phyloP scores from a whole-genome alignment of 805 yeast genomes.

The Nakazawaea ishiwadae region DNA sequence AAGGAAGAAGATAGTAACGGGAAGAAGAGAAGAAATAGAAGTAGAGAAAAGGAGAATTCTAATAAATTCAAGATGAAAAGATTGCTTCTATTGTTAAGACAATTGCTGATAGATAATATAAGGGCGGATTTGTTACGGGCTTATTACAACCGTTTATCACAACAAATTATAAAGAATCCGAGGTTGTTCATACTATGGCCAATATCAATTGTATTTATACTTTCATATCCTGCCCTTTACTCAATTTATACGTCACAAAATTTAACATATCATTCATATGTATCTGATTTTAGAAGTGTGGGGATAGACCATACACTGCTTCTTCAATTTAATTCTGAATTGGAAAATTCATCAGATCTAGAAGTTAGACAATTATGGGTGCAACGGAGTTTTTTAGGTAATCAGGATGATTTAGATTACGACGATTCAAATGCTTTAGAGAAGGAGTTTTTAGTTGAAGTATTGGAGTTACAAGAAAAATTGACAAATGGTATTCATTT shows the following conservation, averaged over 20 bases:
- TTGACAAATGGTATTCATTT: conserved; percentile 22
- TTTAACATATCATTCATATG: conserved; percentile 10
- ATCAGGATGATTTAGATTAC: conserved; percentile 15
- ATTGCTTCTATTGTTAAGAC: conserved; percentile 1
- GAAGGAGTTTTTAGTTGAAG: conserved; percentile 31
- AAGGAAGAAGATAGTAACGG: background rate
- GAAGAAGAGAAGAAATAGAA: no score
- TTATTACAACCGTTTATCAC: conserved; percentile 20
- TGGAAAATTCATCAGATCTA: conserved; percentile 16
- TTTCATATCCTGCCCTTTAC: conserved; percentile 46
- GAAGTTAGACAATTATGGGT: conserved; percentile 30
- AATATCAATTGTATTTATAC: conserved; percentile 36
- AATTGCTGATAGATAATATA: background rate
- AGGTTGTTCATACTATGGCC: conserved; percentile 44
- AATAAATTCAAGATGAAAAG: conserved; percentile 6
- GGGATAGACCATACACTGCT: conserved; percentile 1
- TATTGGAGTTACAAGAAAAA: conserved; percentile 28
- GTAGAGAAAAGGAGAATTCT: no score
- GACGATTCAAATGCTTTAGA: conserved; percentile 25
- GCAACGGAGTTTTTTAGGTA: conserved; percentile 20
- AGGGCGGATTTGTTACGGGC: background rate
- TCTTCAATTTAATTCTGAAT: conserved; percentile 11
- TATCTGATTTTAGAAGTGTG: conserved; percentile 16
- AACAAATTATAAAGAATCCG: conserved; percentile 31
- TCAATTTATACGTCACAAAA: conserved; percentile 26